Evolutionary conservation across 2,329 filamentous ascomycete genomes (phyloP).

Genomic region (Botryosphaeria dothidea): DNA sequence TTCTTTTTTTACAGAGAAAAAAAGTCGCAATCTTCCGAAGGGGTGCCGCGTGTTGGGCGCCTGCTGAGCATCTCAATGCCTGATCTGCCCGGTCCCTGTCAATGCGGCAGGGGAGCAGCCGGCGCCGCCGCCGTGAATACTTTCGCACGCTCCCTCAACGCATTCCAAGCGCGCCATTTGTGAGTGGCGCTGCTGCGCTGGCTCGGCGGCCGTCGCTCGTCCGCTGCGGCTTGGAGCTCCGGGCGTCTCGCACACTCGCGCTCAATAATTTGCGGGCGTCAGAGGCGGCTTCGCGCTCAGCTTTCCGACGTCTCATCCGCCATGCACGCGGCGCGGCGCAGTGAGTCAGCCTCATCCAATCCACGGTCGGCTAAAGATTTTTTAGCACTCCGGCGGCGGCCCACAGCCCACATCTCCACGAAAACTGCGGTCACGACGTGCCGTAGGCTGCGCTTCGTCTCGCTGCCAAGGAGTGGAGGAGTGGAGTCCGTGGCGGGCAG

Average conservation of each 20-base stretch:
- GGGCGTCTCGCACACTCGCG: neutral
- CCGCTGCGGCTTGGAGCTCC: neutral
- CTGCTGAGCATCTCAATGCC: slow-evolving; percentile 10
- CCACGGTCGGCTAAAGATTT: slow-evolving; percentile 16
- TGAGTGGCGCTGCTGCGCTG: neutral
- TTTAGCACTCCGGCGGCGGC: slow-evolving; percentile 10
- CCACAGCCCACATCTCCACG: slow-evolving; percentile 13
- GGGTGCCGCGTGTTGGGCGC: slow-evolving; percentile 16
- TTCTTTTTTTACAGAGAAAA: slow-evolving; percentile 5
- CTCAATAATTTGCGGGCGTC: neutral
- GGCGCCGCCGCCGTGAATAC: neutral
- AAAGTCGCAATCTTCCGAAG: slow-evolving; percentile 17
- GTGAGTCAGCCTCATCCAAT: slow-evolving; percentile 5
- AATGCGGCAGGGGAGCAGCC: neutral
- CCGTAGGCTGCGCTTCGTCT: slow-evolving; percentile 10
- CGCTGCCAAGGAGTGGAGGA: slow-evolving; percentile 16
- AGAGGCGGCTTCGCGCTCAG: neutral
- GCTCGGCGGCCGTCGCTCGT: too few species aligned
- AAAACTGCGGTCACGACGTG: slow-evolving; percentile 8
- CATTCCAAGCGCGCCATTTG: slow-evolving; percentile 1
- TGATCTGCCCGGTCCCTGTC: slow-evolving; percentile 8
- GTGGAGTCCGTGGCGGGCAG: slow-evolving; percentile 10
- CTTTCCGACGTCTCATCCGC: slow-evolving; percentile 6
- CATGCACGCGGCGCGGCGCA: neutral
- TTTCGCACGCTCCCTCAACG: slow-evolving; percentile 7